Percentiles rank a stretch among this genome's conserved stretches.
These are phyloP conservation scores for Plasmodium cynomolgi DNA, from an alignment of 169 alveolate species.

Conservation along the genomic window DNA sequence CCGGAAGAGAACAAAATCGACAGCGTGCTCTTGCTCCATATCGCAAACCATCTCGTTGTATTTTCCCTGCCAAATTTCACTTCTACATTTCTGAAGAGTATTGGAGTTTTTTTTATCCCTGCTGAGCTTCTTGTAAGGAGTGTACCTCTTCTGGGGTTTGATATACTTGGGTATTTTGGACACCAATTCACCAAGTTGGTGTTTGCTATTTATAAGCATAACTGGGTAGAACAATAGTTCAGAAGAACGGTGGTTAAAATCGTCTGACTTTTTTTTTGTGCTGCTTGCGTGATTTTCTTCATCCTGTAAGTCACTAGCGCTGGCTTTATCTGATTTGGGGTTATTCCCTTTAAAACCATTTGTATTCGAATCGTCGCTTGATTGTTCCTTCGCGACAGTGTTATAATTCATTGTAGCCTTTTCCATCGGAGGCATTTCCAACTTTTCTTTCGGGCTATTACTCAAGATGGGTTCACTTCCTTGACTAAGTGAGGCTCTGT, in stretches of 20 bases:
- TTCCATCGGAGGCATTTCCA: neutral
- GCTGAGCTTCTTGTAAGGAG: slow-evolving; percentile 62
- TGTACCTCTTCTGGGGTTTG: slow-evolving; percentile 61
- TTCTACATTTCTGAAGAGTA: slow-evolving; percentile 62
- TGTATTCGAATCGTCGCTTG: neutral
- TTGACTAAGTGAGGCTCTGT: neutral
- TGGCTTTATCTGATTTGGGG: neutral
- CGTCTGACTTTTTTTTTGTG: neutral
- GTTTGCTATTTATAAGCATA: slow-evolving; percentile 41
- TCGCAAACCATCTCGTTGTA: slow-evolving; percentile 45
- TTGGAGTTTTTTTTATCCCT: slow-evolving; percentile 58
- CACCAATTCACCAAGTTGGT: slow-evolving; percentile 71
- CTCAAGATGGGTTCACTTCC: neutral
- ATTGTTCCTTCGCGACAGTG: neutral
- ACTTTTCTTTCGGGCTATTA: neutral
- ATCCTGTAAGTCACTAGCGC: neutral
- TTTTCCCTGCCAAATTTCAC: slow-evolving; percentile 46
- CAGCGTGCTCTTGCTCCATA: slow-evolving; percentile 9
- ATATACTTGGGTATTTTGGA: slow-evolving; percentile 63
- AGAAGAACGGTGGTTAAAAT: neutral
- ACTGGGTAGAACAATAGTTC: slow-evolving; percentile 21
- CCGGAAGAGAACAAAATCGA: slow-evolving; percentile 32
- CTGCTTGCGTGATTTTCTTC: neutral
- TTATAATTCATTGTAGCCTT: neutral
- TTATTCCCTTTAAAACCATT: neutral